phyloP scores from a whole-genome alignment of 2,329 filamentous ascomycete genomes.

The Aaosphaeria arxii region DNA sequence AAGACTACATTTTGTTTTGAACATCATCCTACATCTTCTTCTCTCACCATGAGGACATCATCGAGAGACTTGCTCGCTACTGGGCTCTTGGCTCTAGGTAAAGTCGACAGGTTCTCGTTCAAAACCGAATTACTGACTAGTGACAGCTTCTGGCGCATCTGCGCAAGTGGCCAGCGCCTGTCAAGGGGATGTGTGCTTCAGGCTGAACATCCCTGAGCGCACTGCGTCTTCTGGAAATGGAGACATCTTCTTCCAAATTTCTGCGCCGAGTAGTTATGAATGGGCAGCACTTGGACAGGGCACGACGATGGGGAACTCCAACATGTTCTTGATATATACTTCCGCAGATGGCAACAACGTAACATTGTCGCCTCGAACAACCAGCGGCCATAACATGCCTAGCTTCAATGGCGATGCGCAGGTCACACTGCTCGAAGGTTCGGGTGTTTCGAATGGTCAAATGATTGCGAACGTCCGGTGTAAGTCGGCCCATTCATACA shows the following conservation, averaged over 20 bases:
- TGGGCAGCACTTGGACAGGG: constrained; percentile 60
- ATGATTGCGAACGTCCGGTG: constrained; percentile 59
- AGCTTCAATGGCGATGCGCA: constrained; percentile 40
- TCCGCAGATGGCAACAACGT: constrained; percentile 52
- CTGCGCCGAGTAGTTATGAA: constrained; percentile 50
- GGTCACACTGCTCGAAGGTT: constrained; percentile 52
- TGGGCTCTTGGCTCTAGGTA: constrained; percentile 26
- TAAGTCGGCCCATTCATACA: constrained; percentile 17
- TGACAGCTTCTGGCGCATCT: constrained; percentile 19
- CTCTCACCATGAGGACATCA: not conserved
- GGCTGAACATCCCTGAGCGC: constrained; percentile 53
- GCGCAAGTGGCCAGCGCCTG: constrained; percentile 31
- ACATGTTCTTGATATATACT: constrained; percentile 61
- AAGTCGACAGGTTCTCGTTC: constrained; percentile 2
- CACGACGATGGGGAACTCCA: constrained; percentile 50
- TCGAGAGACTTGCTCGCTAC: not conserved
- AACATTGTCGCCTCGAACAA: constrained; percentile 54
- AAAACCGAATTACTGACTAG: not conserved
- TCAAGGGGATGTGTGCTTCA: constrained; percentile 42
- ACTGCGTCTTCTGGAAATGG: constrained; percentile 52
- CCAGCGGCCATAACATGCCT: constrained; percentile 45
- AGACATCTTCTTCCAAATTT: constrained; percentile 58
- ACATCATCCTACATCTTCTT: not conserved
- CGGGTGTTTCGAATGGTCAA: constrained; percentile 49
- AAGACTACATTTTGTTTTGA: not conserved